phyloP scores from a whole-genome alignment of 75 land plant species.

The Pinus tabuliformis region DNA sequence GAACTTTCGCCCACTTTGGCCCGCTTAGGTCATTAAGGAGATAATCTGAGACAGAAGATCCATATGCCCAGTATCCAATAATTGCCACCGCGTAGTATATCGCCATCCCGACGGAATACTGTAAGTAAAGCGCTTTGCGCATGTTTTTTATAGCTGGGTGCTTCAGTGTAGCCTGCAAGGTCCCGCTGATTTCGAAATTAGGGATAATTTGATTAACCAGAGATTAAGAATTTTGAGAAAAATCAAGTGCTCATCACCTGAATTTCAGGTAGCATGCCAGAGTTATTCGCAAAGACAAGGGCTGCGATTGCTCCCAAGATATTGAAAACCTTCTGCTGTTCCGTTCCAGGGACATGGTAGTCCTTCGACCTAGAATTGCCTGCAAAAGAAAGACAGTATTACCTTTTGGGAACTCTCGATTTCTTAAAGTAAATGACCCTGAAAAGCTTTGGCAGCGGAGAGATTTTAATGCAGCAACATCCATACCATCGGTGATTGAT shows the following conservation, averaged over 20 bases:
- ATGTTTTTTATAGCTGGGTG: constrained; percentile 44
- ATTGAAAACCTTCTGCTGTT: constrained; percentile 33
- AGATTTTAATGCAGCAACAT: no score
- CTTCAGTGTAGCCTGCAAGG: constrained; percentile 43
- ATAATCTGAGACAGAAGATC: constrained; percentile 38
- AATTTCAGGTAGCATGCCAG: constrained; percentile 59
- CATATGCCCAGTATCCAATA: constrained; percentile 65
- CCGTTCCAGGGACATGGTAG: constrained; percentile 37
- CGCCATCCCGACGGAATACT: constrained; percentile 36
- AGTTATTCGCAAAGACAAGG: constrained; percentile 39
- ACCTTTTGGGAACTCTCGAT: no score
- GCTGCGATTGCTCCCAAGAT: constrained; percentile 54
- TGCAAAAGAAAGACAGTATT: constrained; percentile 2
- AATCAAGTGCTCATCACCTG: constrained; percentile 29
- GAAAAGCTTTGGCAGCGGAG: no score
- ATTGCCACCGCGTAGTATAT: constrained; percentile 34
- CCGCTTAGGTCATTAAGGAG: constrained; percentile 35
- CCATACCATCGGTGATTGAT: constrained; percentile 47
- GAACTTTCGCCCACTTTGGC: constrained; percentile 34
- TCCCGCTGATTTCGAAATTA: background rate
- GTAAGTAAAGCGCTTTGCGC: constrained; percentile 39
- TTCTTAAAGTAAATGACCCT: no score
- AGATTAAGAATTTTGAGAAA: background rate
- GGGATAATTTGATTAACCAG: background rate
- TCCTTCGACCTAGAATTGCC: constrained; percentile 18